These are phyloP conservation scores for Leptographium lundbergii DNA, from an alignment of 2,329 filamentous ascomycete species.

Conservation along the genomic window DNA sequence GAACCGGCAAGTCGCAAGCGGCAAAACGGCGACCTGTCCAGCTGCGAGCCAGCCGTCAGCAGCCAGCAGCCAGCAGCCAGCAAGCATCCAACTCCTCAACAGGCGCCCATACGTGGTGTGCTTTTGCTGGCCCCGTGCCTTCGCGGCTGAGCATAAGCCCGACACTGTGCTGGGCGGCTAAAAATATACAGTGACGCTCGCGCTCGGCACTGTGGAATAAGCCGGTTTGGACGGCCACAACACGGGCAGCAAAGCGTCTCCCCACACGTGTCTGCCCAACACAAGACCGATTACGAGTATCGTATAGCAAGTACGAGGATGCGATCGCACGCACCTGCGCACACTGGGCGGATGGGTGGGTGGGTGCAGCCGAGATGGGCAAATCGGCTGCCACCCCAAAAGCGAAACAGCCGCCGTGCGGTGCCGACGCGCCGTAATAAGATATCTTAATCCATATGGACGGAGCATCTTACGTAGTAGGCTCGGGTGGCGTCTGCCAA, in stretches of 20 bases:
- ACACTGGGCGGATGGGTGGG: not conserved
- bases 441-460: too few relatives aligned
- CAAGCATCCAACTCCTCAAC: not conserved
- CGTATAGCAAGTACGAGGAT: too few relatives aligned
- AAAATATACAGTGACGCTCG: not conserved
- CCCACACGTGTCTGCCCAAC: too few relatives aligned
- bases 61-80: not conserved
- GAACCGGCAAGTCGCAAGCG: too few relatives aligned
- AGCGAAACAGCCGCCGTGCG: not conserved
- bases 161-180: not conserved
- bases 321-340: too few relatives aligned
- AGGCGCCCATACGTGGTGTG: not conserved
- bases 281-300: too few relatives aligned
- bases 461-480: too few relatives aligned
- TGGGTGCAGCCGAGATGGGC: not conserved
- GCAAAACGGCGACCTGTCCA: not conserved
- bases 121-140: not conserved
- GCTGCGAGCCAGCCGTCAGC: not conserved
- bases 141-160: not conserved
- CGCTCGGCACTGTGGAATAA: too few relatives aligned
- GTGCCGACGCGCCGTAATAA: not conserved
- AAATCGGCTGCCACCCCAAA: not conserved
- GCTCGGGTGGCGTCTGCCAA: too few relatives aligned
- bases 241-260: too few relatives aligned
- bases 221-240: too few relatives aligned